Evolutionary conservation across 2,329 filamentous ascomycete species (phyloP), one percentile per base, ranked within the genome.

Genomic region (Xylaria polymorpha): DNA sequence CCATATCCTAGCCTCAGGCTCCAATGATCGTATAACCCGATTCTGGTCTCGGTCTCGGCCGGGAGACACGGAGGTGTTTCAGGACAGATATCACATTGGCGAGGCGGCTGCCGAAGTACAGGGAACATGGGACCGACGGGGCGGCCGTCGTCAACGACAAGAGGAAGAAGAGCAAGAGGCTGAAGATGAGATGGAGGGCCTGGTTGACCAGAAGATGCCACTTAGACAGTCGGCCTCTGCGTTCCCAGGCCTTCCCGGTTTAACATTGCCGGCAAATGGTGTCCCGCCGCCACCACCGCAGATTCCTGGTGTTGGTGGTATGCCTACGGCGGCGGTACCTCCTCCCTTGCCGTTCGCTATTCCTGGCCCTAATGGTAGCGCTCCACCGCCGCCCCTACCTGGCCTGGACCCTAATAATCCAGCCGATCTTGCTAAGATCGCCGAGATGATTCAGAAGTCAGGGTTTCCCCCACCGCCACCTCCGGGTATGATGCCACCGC

Each of bases 21-120:
- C 94, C 12, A 98, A 99, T 80, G 96, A 99, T 80, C 91, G 96
- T 48, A 94, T 97, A 70, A 98, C 96, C 2, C 91, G 96, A 57
- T 99, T 99, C 83, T 99, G 96, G 96, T 94, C 94, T 3, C 91
- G 96, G 50, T 89, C 94, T 18, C 86, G 96, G 57, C 96, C 96
- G 1, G 96, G 96, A 58, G 95, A 98, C 74, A 88, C 86, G n/a
- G 90, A 92, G 62, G 92, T 92, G 75, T 88, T 93, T 81, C 94
- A 94, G 77, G 96, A 99, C 81, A 89, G 94, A 67, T 98, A 97
- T 80, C 96, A 99, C 78, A 96, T 98, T 71, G 96, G 96, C 58
- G 94, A 98, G 81, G 90, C 93, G 8, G 94, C 94, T 0, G 95
- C 95, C 32, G 94, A 98, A 82, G 94, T 94, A 0, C 92, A 96